Evolutionary conservation across 805 yeast species (phyloP).

Genomic region (Torulaspora quercuum): DNA sequence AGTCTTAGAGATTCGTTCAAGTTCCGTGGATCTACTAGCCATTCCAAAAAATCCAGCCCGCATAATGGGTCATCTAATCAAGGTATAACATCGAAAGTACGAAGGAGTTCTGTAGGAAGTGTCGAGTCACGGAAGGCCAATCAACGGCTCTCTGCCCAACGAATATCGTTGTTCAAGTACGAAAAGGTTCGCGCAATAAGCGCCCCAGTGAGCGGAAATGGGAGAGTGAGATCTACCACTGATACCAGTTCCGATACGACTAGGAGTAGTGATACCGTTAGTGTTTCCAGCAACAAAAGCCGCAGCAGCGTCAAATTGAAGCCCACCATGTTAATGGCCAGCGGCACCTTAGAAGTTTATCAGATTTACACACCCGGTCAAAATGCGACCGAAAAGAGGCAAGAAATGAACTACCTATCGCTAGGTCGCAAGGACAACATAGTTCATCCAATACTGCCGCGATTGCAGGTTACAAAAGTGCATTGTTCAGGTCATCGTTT

Average conservation of each 20-base stretch:
- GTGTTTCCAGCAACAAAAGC: slow-evolving; percentile 8
- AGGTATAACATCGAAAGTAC: slow-evolving; percentile 9
- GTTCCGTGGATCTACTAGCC: slow-evolving; percentile 11
- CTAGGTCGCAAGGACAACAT: slow-evolving; percentile 38
- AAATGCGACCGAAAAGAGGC: slow-evolving; percentile 17
- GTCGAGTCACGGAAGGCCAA: slow-evolving; percentile 6
- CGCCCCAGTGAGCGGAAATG: slow-evolving; percentile 7
- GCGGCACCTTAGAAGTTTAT: slow-evolving; percentile 34
- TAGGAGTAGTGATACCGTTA: slow-evolving; percentile 8
- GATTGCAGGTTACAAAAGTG: slow-evolving; percentile 53
- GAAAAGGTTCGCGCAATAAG: slow-evolving; percentile 27
- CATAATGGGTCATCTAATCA: neutral
- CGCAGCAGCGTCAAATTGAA: slow-evolving; percentile 13
- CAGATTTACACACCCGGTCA: slow-evolving; percentile 27
- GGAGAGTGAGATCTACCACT: slow-evolving; percentile 14
- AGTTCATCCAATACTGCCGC: slow-evolving; percentile 71
- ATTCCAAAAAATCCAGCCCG: slow-evolving; percentile 5
- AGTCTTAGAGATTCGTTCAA: slow-evolving; percentile 19
- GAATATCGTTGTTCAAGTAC: slow-evolving; percentile 31
- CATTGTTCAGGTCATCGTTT: slow-evolving; percentile 40
- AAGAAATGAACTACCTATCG: slow-evolving; percentile 31
- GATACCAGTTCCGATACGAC: slow-evolving; percentile 10
- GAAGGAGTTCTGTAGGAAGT: slow-evolving; percentile 5
- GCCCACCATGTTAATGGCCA: slow-evolving; percentile 22
- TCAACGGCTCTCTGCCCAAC: slow-evolving; percentile 31